phyloP scores from a whole-genome alignment of 176 grass and related monocot species.

The Musa schizocarpa region DNA sequence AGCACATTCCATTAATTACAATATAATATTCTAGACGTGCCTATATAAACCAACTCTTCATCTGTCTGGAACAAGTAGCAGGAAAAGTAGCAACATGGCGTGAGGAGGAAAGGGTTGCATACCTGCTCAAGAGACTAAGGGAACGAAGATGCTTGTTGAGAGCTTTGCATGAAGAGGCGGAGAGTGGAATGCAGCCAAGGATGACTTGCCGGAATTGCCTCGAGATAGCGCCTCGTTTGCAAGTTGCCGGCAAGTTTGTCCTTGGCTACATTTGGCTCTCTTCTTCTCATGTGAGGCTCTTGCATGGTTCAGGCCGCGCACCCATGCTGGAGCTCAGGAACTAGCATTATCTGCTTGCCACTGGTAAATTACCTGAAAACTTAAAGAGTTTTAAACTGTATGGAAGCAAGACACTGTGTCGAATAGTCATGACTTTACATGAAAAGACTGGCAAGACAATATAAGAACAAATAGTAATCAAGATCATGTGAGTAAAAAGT shows the following conservation, averaged over 20 bases:
- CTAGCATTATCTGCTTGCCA: background rate
- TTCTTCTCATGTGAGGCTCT: constrained; percentile 8
- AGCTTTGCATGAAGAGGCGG: background rate
- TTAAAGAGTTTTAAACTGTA: background rate
- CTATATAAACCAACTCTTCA: background rate
- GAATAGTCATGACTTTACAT: background rate
- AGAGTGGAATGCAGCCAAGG: constrained; percentile 9
- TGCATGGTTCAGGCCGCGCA: constrained; percentile 1
- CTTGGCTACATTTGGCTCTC: constrained; percentile 8
- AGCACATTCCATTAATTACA: background rate
- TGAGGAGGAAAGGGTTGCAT: background rate
- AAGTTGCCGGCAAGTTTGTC: constrained; percentile 12
- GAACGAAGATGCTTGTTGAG: background rate
- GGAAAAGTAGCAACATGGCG: background rate
- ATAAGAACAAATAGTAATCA: background rate
- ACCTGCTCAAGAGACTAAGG: background rate
- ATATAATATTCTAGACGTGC: background rate
- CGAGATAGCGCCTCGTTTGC: background rate
- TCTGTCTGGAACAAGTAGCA: background rate
- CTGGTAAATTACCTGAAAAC: background rate
- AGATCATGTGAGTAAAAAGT: background rate
- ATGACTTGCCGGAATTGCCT: constrained; percentile 2
- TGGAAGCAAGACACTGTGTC: background rate
- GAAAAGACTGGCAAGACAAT: background rate
- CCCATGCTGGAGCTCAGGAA: background rate